A percentile compares a stretch with the other conserved stretches of the same genome.
phyloP scores from a whole-genome alignment of 1,139 yeast species.

The Barnettozyma hawaiiensis region DNA sequence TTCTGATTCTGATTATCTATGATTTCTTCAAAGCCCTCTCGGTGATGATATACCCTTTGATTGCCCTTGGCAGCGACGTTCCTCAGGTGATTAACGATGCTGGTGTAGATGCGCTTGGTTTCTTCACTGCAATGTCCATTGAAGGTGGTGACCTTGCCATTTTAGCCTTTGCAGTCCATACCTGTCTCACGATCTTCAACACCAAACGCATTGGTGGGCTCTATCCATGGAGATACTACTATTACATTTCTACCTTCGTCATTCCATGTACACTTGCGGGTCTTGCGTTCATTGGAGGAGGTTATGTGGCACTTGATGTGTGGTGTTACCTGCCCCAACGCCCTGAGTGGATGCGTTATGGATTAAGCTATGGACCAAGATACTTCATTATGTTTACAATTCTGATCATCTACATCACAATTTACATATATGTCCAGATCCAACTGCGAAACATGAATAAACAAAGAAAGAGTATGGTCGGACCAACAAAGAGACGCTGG shows the following conservation, averaged over 20 bases:
- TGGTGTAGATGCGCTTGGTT: constrained; percentile 74
- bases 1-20: constrained; percentile 58
- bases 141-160: constrained; percentile 90
- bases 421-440: constrained; percentile 66
- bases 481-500: constrained; percentile 6
- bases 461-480: constrained; percentile 15
- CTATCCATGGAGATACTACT: constrained; percentile 50
- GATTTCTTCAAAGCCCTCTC: constrained; percentile 74
- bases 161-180: constrained; percentile 76
- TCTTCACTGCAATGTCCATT: constrained; percentile 74
- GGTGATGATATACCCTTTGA: constrained; percentile 61
- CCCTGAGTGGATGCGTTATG: constrained; percentile 73
- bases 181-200: constrained; percentile 65
- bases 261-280: constrained; percentile 69
- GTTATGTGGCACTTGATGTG: constrained; percentile 59
- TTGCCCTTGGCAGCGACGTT: constrained; percentile 38
- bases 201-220: constrained; percentile 71
- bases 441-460: constrained; percentile 51
- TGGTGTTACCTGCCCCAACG: constrained; percentile 76
- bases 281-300: constrained; percentile 58
- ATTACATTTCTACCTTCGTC: constrained; percentile 54
- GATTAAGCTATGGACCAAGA: constrained; percentile 79
- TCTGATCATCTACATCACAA: constrained; percentile 58
- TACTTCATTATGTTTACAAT: constrained; percentile 61
- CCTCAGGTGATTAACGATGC: constrained; percentile 34